A percentile compares a stretch with the other conserved stretches of the same genome.
phyloP scores from a whole-genome alignment of 306 rosid species.

The Adenanthera pavonina region DNA sequence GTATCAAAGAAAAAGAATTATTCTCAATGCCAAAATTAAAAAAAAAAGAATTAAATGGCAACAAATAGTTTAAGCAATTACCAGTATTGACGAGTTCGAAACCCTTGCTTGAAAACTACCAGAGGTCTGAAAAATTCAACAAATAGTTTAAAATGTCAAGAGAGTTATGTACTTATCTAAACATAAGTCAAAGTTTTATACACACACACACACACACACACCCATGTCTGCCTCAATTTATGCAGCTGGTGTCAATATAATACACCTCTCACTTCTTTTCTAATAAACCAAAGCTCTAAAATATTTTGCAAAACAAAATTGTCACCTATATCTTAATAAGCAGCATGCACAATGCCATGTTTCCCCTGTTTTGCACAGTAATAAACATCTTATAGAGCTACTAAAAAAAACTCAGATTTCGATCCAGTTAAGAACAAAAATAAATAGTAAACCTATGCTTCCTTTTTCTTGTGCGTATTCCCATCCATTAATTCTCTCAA shows the following conservation, averaged over 20 bases:
- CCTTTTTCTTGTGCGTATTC: no score
- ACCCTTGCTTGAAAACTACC: slow-evolving; percentile 93
- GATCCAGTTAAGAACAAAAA: no score
- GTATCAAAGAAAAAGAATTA: background rate
- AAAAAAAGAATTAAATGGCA: background rate
- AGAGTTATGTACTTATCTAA: no score
- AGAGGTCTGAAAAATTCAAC: slow-evolving; percentile 63
- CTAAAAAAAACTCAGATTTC: no score
- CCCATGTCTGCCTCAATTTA: background rate
- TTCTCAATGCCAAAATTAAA: no score
- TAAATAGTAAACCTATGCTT: no score
- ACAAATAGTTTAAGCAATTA: slow-evolving; percentile 41
- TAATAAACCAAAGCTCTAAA: background rate
- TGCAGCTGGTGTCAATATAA: background rate
- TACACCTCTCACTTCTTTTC: no score
- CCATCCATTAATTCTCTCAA: no score
- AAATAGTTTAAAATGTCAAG: background rate
- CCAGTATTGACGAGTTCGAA: slow-evolving; percentile 93
- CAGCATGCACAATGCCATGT: background rate
- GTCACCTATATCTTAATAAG: background rate
- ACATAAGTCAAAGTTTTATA: no score
- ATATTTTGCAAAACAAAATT: background rate
- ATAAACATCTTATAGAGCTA: background rate
- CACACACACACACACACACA: background rate
- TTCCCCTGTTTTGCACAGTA: background rate